Evolutionary conservation across 1,139 yeast species (phyloP).

Genomic region (Komagataea norvegica): DNA sequence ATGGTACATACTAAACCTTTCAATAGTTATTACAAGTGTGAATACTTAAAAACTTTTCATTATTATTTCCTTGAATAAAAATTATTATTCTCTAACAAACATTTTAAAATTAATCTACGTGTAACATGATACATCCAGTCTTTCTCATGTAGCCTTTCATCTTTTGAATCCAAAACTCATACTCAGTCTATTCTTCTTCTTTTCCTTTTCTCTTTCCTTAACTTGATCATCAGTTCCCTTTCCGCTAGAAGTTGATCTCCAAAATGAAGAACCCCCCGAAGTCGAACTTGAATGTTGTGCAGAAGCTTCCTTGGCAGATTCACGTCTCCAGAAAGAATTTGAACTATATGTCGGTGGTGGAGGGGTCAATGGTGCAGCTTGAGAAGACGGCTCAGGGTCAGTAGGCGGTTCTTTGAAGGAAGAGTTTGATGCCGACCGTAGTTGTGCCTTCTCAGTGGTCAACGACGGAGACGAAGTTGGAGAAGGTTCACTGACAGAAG

Average conservation of each 20-base stretch:
- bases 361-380: conserved; percentile 2
- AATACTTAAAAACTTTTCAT: neutral
- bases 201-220: conserved; percentile 10
- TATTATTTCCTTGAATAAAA: neutral
- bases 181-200: conserved; percentile 21
- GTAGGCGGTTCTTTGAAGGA: neutral
- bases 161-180: conserved; percentile 21
- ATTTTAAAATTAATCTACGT: neutral
- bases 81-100: neutral
- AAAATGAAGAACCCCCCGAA: neutral
- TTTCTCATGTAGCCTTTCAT: too few relatives aligned
- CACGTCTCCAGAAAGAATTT: conserved; percentile 17
- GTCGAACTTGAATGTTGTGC: neutral
- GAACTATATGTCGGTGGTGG: conserved; percentile 6
- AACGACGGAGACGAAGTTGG: neutral
- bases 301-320: conserved; percentile 1
- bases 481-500: neutral
- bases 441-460: too few relatives aligned
- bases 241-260: conserved; percentile 1
- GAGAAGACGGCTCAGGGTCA: conserved; percentile 1
- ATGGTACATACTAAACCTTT: conserved; percentile 25
- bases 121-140: too few relatives aligned
- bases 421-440: neutral
- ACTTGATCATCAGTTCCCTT: conserved; percentile 4
- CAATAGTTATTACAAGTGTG: neutral